Evolutionary conservation across 371 early-diverging fungal genomes (phyloP).

Genomic region (Choanephora cucurbitarum): DNA sequence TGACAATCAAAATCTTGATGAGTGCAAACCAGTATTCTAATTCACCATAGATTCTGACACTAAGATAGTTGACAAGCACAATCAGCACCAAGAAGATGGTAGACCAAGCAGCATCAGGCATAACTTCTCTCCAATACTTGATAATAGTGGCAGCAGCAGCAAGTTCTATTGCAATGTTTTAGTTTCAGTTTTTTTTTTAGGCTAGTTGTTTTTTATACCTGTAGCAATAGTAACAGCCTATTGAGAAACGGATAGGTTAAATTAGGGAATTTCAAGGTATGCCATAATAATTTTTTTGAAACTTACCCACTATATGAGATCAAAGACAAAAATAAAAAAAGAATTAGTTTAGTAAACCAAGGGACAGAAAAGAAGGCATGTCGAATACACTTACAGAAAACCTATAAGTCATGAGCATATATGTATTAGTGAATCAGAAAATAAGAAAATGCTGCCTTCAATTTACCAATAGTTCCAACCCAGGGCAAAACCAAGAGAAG

Average conservation of each 20-base stretch:
- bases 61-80: constrained; percentile 58
- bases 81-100: constrained; percentile 57
- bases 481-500: constrained; percentile 79
- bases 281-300: neutral
- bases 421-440: no score
- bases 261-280: no score
- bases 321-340: constrained; percentile 2
- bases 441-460: neutral
- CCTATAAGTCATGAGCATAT: no score
- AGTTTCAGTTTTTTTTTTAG: neutral
- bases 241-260: neutral
- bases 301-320: constrained; percentile 36
- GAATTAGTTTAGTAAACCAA: neutral
- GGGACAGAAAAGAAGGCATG: neutral
- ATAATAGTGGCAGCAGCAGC: constrained; percentile 81
- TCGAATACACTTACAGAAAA: constrained; percentile 37
- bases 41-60: constrained; percentile 71
- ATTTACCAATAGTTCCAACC: constrained; percentile 64
- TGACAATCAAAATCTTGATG: constrained; percentile 68
- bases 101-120: constrained; percentile 64
- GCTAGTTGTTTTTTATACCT: constrained; percentile 17
- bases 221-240: constrained; percentile 43
- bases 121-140: constrained; percentile 68
- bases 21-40: constrained; percentile 77
- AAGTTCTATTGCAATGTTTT: constrained; percentile 64